These are phyloP conservation scores for Plenodomus lindquistii DNA, from an alignment of 2,329 filamentous ascomycete species.

Conservation along the genomic window DNA sequence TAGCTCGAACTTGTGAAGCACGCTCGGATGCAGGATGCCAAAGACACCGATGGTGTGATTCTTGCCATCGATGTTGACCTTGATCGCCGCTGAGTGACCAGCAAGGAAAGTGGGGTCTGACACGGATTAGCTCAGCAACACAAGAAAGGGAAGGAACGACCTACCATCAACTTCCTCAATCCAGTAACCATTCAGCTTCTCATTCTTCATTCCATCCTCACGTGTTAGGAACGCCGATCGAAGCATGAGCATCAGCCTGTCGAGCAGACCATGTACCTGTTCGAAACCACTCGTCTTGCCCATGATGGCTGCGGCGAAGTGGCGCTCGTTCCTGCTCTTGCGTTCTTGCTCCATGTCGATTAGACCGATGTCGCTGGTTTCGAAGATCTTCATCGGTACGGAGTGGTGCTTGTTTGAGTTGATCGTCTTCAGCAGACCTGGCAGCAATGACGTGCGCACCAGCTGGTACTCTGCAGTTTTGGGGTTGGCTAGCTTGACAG, in stretches of 20 bases:
- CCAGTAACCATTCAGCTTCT: conserved; percentile 77
- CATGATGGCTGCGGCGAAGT: conserved; percentile 95
- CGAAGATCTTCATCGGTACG: conserved; percentile 89
- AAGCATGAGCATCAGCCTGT: conserved; percentile 91
- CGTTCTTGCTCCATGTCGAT: conserved; percentile 83
- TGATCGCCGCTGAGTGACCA: conserved; percentile 85
- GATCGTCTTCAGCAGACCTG: conserved; percentile 89
- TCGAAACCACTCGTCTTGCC: conserved; percentile 95
- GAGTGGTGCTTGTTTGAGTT: conserved; percentile 89
- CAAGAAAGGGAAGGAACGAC: conserved; percentile 19
- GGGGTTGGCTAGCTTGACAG: conserved; percentile 84
- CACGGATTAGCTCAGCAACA: conserved; percentile 9
- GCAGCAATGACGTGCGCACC: conserved; percentile 82
- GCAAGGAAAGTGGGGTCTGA: conserved; percentile 84
- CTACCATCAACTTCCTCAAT: conserved; percentile 84
- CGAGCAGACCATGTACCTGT: conserved; percentile 89
- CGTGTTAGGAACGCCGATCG: conserved; percentile 77
- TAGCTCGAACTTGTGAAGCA: conserved; percentile 91
- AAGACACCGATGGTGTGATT: conserved; percentile 81
- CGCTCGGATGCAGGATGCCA: conserved; percentile 89
- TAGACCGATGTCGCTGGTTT: conserved; percentile 87
- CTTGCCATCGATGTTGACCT: conserved; percentile 74
- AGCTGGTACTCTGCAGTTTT: conserved; percentile 95
- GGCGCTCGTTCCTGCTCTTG: conserved; percentile 85
- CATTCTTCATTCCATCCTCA: conserved; percentile 65